phyloP scores from a whole-genome alignment of 2,329 filamentous ascomycete species.

The Cercospora nicotianae region DNA sequence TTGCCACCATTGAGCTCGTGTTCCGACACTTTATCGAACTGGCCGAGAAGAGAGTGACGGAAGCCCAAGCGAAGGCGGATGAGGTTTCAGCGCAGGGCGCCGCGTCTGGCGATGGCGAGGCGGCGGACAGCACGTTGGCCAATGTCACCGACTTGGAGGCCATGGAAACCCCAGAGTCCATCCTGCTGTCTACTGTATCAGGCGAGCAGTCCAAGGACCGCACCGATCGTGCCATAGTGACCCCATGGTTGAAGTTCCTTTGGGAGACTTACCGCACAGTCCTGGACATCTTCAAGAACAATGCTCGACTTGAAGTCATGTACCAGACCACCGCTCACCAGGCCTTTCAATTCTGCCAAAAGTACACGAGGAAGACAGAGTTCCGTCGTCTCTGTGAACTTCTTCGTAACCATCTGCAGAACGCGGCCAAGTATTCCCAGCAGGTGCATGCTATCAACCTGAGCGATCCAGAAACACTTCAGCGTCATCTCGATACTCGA shows the following conservation, averaged over 20 bases:
- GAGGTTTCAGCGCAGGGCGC: conserved; percentile 79
- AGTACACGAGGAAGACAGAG: conserved; percentile 98
- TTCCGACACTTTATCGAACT: conserved; percentile 98
- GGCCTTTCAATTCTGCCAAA: conserved; percentile 97
- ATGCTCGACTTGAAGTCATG: conserved; percentile 93
- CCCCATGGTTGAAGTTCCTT: conserved; percentile 97
- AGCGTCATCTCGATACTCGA: conserved; percentile 94
- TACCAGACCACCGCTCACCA: conserved; percentile 98
- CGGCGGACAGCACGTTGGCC: conserved; percentile 67
- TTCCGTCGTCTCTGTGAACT: conserved; percentile 98
- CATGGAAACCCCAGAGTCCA: conserved; percentile 95
- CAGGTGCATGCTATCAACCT: conserved; percentile 99
- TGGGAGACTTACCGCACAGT: conserved; percentile 99
- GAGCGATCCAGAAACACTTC: conserved; percentile 93
- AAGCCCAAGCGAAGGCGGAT: conserved; percentile 93
- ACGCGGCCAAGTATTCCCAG: conserved; percentile 96
- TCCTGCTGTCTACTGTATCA: conserved; percentile 94
- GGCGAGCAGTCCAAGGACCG: conserved; percentile 96
- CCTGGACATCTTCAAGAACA: conserved; percentile 97
- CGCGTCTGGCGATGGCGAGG: conserved; percentile 55
- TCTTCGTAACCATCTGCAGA: conserved; percentile 97
- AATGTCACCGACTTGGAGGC: conserved; percentile 95
- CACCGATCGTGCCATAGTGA: conserved; percentile 96
- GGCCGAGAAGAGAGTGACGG: conserved; percentile 92
- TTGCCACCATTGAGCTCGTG: conserved; percentile 95